A percentile compares a stretch with the other conserved stretches of the same genome.
Evolutionary conservation across 208 protist species (phyloP).

Genomic region (Trypanosoma scelopori): DNA sequence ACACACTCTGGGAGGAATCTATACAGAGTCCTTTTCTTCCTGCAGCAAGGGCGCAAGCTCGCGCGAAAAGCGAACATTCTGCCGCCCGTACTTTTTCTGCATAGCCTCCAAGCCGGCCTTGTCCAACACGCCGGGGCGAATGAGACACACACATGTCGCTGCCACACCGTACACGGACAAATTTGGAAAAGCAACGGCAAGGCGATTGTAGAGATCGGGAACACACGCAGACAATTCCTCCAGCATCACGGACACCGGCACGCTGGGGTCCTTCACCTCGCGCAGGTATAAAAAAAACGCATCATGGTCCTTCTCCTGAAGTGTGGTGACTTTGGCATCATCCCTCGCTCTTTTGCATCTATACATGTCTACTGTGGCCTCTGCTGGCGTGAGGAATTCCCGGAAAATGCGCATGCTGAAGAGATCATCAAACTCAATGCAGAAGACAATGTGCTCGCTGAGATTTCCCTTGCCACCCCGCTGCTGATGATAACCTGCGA

Average conservation of each 20-base stretch:
- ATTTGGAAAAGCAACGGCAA: slow-evolving; percentile 68
- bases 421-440: slow-evolving; percentile 72
- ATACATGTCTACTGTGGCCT: neutral
- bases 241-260: slow-evolving; percentile 28
- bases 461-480: slow-evolving; percentile 17
- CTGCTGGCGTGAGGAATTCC: slow-evolving; percentile 4
- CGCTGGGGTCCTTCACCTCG: slow-evolving; percentile 28
- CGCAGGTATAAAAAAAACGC: slow-evolving; percentile 30
- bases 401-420: slow-evolving; percentile 54
- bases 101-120: slow-evolving; percentile 33
- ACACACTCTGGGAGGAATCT: neutral
- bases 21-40: neutral
- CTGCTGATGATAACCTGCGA: slow-evolving; percentile 35
- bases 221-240: slow-evolving; percentile 23
- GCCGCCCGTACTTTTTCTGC: slow-evolving; percentile 54
- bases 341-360: slow-evolving; percentile 3
- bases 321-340: neutral
- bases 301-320: slow-evolving; percentile 1
- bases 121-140: slow-evolving; percentile 36
- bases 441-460: slow-evolving; percentile 58
- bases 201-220: slow-evolving; percentile 24
- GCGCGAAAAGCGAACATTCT: slow-evolving; percentile 36
- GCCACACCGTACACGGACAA: slow-evolving; percentile 75
- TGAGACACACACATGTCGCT: slow-evolving; percentile 49
- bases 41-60: slow-evolving; percentile 30